A percentile compares a stretch with the other conserved stretches of the same genome.
These are phyloP conservation scores for Nakaseomyces uthaithaninus DNA, from an alignment of 1,139 yeast genomes.

Conservation along the genomic window DNA sequence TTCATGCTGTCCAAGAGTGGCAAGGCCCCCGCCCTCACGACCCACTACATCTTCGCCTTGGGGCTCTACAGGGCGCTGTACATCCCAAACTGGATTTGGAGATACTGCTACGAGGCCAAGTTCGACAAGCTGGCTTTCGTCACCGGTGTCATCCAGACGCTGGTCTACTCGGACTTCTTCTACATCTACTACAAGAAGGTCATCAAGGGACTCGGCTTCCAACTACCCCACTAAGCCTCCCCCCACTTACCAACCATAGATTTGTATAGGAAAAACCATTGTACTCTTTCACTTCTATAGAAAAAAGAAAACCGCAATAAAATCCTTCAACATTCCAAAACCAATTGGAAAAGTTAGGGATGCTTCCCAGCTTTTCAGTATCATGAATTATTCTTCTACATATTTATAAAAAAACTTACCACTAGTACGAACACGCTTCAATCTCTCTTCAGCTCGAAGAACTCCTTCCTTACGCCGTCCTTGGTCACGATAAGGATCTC, in stretches of 20 bases:
- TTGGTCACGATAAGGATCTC: slow-evolving; percentile 86
- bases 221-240: slow-evolving; percentile 53
- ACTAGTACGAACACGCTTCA: too few species aligned
- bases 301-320: too few species aligned
- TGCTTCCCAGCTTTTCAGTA: too few species aligned
- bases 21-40: slow-evolving; percentile 77
- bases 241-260: background rate
- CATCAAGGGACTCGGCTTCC: slow-evolving; percentile 71
- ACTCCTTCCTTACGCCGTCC: slow-evolving; percentile 82
- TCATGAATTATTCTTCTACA: background rate
- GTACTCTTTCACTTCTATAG: too few species aligned
- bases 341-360: too few species aligned
- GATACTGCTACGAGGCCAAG: slow-evolving; percentile 61
- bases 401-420: too few species aligned
- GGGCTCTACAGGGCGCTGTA: slow-evolving; percentile 85
- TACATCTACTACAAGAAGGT: slow-evolving; percentile 82
- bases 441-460: slow-evolving; percentile 82
- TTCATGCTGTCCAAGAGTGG: slow-evolving; percentile 86
- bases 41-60: slow-evolving; percentile 87
- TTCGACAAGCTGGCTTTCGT: slow-evolving; percentile 64
- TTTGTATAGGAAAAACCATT: too few species aligned
- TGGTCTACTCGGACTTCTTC: slow-evolving; percentile 87
- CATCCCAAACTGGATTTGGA: slow-evolving; percentile 90
- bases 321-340: too few species aligned
- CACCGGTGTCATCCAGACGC: slow-evolving; percentile 81